Conservation (phyloP, 1,284 basidiomycete genomes). For the Pseudozyma sp. region DNA sequence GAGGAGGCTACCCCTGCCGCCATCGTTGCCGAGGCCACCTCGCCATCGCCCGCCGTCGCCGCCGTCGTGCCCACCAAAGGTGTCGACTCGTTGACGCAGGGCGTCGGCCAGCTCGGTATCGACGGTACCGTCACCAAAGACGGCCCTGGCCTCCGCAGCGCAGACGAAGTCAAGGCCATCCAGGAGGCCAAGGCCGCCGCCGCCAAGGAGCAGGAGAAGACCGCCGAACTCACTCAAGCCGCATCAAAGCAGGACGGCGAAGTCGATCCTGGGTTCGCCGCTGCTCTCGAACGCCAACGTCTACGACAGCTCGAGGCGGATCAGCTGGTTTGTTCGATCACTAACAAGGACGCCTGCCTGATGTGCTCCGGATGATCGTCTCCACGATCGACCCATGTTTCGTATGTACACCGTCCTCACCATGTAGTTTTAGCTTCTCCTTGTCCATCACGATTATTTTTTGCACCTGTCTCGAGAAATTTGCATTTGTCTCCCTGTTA, state of each 20-base stretch:
- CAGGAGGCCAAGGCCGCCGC: conserved; percentile 72
- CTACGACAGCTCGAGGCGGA: conserved; percentile 84
- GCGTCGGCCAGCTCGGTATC: conserved; percentile 60
- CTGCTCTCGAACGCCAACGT: conserved; percentile 79
- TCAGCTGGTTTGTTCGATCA: too few relatives aligned
- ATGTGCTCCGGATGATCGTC: conserved; percentile 61
- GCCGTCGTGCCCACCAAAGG: conserved; percentile 13
- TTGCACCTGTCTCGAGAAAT: too few relatives aligned
- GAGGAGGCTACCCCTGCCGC: conserved; percentile 9
- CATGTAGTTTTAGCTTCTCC: neutral
- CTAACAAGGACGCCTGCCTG: too few relatives aligned
- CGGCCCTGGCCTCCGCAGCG: conserved; percentile 51
- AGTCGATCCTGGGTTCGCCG: conserved; percentile 82
- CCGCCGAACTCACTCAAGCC: conserved; percentile 19
- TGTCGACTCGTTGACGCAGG: conserved; percentile 30
- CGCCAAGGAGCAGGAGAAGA: conserved; percentile 71
- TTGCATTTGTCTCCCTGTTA: too few relatives aligned
- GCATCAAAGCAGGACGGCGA: conserved; percentile 55
- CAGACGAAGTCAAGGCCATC: conserved; percentile 48
- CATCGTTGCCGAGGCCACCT: conserved; percentile 9
- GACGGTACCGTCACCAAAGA: conserved; percentile 64
- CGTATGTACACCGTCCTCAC: too few relatives aligned
- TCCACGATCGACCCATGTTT: neutral
- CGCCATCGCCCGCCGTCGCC: conserved; percentile 14
- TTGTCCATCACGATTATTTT: neutral